Conservation (phyloP, 345 rosid species). For the Euphorbia tirucalli region DNA sequence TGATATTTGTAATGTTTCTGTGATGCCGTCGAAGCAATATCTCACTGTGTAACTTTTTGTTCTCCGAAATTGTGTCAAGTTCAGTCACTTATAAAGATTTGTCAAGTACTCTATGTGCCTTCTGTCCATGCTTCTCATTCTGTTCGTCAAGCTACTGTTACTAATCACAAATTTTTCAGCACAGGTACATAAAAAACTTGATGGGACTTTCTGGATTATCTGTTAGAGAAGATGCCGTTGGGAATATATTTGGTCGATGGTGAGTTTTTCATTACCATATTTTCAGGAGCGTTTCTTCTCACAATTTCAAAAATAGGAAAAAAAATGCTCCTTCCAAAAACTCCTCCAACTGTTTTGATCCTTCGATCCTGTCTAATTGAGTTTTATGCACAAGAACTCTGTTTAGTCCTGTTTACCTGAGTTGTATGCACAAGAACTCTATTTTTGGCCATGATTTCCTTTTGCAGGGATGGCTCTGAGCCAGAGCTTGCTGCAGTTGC, state of each 20-base stretch:
- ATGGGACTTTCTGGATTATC: conserved; percentile 74
- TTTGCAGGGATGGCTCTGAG: conserved; percentile 69
- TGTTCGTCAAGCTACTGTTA: conserved; percentile 1
- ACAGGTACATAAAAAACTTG: conserved; percentile 70
- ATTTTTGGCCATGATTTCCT: background rate
- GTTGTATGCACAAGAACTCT: background rate
- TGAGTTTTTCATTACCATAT: conserved; percentile 35
- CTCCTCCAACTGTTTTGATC: background rate
- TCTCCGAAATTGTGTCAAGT: background rate
- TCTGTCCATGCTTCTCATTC: background rate
- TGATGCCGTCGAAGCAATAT: background rate
- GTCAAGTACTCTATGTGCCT: background rate
- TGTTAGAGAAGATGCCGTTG: conserved; percentile 90
- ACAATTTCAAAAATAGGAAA: background rate
- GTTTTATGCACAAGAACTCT: too few relatives aligned
- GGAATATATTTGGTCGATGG: conserved; percentile 92
- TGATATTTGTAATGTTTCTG: background rate
- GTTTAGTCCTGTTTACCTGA: too few relatives aligned
- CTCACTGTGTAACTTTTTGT: background rate
- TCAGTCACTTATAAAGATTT: background rate
- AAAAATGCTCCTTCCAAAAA: background rate
- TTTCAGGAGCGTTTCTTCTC: background rate
- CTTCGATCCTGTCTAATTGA: background rate
- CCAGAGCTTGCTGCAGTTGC: conserved; percentile 69
- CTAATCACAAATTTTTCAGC: conserved; percentile 14